Evolutionary conservation across 73 alveolate genomes (phyloP), one percentile per base, ranked within the genome.

Genomic region (Uronychia binucleata): DNA sequence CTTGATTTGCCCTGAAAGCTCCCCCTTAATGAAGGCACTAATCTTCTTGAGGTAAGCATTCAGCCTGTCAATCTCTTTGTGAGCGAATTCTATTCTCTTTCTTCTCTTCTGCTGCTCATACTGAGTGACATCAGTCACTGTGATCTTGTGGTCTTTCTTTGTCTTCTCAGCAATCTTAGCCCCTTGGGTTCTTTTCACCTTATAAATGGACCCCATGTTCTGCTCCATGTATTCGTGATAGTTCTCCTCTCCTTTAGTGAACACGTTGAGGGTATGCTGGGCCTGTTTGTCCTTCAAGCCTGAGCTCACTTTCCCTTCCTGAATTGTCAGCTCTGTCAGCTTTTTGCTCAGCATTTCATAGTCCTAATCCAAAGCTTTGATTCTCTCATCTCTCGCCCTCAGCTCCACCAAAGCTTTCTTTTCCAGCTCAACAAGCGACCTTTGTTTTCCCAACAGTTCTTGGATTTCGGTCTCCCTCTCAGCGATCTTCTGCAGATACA

Each of bases 171-270:
- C 35, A 1, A 83, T 83, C 34, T 88, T 83, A 28, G 46, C 30
- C 11, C 94, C 94, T 35, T 88, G 83, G 28, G 91, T 88, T 77
- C 81, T 88, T 34, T 88, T 88, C 8, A 88, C 94, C 26, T 85
- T 82, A 1, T 67, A 77, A 86, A 88, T 79, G 25, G 77, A 57
- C 0, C 19, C 88, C 30, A 58, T 81, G 77, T 88, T 77, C 26
- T 75, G 28, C 1, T 31, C 84, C 30, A 82, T 35, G 75, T 88
- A 88, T 26, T 33, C 80, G 1, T 83, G 87, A 78, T 79, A 88
- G 34, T 82, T 88, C 57, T 78, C 88, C 34, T 88, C 94, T 0
- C 90, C 94, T 46, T 82, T 34, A 76, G 82, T 88, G 59, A 88
- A 34, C 5, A 88, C 58, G 19, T 82, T 34, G 75, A 88, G 81